Percentiles rank a stretch among this genome's conserved stretches.
Conservation (phyloP, 768 basidiomycete genomes). For the Tulasnella sp. region DNA sequence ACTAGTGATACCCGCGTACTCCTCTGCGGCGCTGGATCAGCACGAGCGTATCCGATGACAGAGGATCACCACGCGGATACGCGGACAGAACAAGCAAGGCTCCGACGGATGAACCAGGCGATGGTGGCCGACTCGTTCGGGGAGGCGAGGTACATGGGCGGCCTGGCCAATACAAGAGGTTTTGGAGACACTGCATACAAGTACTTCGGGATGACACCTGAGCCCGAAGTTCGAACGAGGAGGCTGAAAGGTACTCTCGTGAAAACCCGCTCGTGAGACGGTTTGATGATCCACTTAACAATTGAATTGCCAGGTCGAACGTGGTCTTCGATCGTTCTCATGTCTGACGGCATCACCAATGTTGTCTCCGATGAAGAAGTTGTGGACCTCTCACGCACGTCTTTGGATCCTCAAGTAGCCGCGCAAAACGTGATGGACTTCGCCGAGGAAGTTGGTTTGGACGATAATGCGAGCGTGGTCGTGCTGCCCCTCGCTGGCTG, state of each 20-base stretch:
- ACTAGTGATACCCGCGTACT: constrained; percentile 80
- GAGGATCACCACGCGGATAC: constrained; percentile 95
- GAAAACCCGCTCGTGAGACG: constrained; percentile 17
- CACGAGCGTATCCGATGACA: constrained; percentile 73
- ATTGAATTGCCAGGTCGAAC: constrained; percentile 45
- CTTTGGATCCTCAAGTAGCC: constrained; percentile 62
- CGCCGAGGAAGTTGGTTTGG: constrained; percentile 75
- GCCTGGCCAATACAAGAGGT: constrained; percentile 80
- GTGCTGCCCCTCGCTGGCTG: constrained; percentile 90
- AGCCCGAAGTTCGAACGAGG: constrained; percentile 74
- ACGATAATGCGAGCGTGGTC: constrained; percentile 86
- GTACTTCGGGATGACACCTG: constrained; percentile 81
- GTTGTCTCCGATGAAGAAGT: constrained; percentile 90
- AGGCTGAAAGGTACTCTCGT: constrained; percentile 51
- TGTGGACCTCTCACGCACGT: constrained; percentile 70
- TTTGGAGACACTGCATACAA: constrained; percentile 86
- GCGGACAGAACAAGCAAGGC: constrained; percentile 67
- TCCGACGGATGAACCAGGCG: constrained; percentile 79
- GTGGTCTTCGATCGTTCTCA: constrained; percentile 76
- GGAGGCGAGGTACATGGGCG: constrained; percentile 87
- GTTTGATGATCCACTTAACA: background rate
- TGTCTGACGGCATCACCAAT: constrained; percentile 92
- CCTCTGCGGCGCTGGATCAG: constrained; percentile 61
- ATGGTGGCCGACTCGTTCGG: constrained; percentile 91
- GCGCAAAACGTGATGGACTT: constrained; percentile 75